Evolutionary conservation across 495 filamentous ascomycete species (phyloP), one percentile per base, ranked within the genome.

Genomic region (Penicillium robsamsonii): DNA sequence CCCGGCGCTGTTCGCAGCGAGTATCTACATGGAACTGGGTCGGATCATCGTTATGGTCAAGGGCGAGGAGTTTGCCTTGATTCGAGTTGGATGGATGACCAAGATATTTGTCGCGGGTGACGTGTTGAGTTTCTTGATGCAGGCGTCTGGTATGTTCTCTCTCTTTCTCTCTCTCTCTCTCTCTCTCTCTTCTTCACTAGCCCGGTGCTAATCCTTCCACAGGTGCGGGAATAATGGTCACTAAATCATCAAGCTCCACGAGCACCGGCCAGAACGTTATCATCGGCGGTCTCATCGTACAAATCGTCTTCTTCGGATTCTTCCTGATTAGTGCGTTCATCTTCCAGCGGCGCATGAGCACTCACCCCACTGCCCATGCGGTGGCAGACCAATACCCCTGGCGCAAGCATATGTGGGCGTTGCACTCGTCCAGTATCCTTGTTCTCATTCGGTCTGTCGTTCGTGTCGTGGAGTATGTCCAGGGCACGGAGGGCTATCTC

Each of bases 361-460:
- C 51, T 8, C 48, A 61, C 30, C 60, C 71, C 13, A 68, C 65
- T 15, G 53, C 58, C 1, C 53, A 55, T 33, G 59, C 60, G 3
- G 51, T 48, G 1, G 58, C 59, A 12, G 48, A 42, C 15, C 30
- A 55, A 8, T 40, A 73, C 6, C 69, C 72, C 6, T 89, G 86
- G 86, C 51, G 63, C 58, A 76, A 73, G 52, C 72, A 81, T 55
- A 57, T 87, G 38, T 56, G 68, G 27, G 69, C 78, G 35, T 72
- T 88, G 9, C 85, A 88, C 61, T 57, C 50, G 5, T 72, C 74
- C 10, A 81, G 75, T 51, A 63, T 62, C 3, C 65, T 87, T 17
- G 85, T 89, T 54, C 57, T 90, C 48, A 64, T 88, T 11, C 76
- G 87, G n/a, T 81, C 73, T 18, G 58, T 87, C 29, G 85, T 88